Conservation (phyloP, 2,329 filamentous ascomycete genomes). For the Leptodontidium sp. region DNA sequence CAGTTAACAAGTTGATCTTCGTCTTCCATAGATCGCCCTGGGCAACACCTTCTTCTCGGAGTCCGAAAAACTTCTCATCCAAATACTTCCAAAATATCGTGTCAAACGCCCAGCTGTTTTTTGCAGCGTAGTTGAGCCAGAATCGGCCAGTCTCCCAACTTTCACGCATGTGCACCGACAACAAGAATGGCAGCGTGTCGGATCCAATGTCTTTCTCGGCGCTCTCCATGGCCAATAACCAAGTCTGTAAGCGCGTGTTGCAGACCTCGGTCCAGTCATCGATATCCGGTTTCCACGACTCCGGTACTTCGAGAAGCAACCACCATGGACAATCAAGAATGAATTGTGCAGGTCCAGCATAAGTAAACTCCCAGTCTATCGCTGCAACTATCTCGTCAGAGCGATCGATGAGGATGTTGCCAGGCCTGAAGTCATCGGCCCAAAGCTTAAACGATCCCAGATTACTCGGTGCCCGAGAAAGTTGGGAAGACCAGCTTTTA, state of each 20-base stretch:
- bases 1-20: constrained; percentile 44
- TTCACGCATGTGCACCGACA: constrained; percentile 48
- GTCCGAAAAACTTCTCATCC: constrained; percentile 48
- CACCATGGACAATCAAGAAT: constrained; percentile 18
- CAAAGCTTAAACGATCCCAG: constrained; percentile 8
- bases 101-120: constrained; percentile 44
- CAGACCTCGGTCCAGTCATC: constrained; percentile 47
- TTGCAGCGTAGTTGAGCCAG: constrained; percentile 48
- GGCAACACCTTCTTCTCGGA: constrained; percentile 30
- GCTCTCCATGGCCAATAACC: constrained; percentile 45
- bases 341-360: constrained; percentile 16
- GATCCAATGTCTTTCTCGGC: constrained; percentile 38
- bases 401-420: constrained; percentile 13
- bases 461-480: constrained; percentile 10
- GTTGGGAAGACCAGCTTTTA: constrained; percentile 3
- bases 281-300: constrained; percentile 37
- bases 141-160: constrained; percentile 49
- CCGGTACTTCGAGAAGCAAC: constrained; percentile 14
- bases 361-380: constrained; percentile 20
- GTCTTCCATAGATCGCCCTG: constrained; percentile 43
- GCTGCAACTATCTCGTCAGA: constrained; percentile 4
- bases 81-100: constrained; percentile 50
- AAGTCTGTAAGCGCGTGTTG: constrained; percentile 46
- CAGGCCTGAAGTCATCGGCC: constrained; percentile 14
- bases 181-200: not conserved